These are phyloP conservation scores for Xylaria longipes DNA, from an alignment of 495 filamentous ascomycete genomes.

Conservation along the genomic window DNA sequence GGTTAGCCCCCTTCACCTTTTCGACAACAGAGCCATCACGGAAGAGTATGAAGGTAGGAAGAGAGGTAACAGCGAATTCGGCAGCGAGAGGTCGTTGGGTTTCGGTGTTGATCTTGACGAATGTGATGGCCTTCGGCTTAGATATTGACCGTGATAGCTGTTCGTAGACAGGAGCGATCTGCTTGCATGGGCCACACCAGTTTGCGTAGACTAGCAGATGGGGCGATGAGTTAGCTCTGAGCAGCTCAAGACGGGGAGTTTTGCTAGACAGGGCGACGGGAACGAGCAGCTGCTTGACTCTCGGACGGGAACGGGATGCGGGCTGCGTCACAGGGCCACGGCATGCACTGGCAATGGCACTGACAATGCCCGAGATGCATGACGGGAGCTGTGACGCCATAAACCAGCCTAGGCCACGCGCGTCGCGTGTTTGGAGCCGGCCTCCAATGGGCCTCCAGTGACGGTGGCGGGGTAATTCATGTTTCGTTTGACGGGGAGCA, in stretches of 20 bases:
- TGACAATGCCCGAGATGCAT: conserved; percentile 10
- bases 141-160: conserved; percentile 75
- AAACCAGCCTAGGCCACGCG: neutral
- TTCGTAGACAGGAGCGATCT: conserved; percentile 84
- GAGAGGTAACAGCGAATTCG: conserved; percentile 72
- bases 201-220: conserved; percentile 76
- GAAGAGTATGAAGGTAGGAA: conserved; percentile 93
- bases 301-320: neutral
- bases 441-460: conserved; percentile 12
- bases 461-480: conserved; percentile 33
- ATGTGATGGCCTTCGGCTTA: conserved; percentile 74
- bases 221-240: conserved; percentile 35
- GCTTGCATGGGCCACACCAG: conserved; percentile 86
- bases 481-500: conserved; percentile 9
- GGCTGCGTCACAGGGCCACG: conserved; percentile 6
- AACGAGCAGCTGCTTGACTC: conserved; percentile 8
- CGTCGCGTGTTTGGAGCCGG: conserved; percentile 13
- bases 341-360: conserved; percentile 4
- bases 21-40: conserved; percentile 68
- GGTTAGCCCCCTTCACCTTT: conserved; percentile 77
- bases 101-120: conserved; percentile 87
- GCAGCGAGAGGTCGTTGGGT: conserved; percentile 73
- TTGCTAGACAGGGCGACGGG: neutral
- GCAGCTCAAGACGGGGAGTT: conserved; percentile 7
- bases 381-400: conserved; percentile 17